Conservation (phyloP, 768 basidiomycete genomes). For the Daedaleopsis nitida region DNA sequence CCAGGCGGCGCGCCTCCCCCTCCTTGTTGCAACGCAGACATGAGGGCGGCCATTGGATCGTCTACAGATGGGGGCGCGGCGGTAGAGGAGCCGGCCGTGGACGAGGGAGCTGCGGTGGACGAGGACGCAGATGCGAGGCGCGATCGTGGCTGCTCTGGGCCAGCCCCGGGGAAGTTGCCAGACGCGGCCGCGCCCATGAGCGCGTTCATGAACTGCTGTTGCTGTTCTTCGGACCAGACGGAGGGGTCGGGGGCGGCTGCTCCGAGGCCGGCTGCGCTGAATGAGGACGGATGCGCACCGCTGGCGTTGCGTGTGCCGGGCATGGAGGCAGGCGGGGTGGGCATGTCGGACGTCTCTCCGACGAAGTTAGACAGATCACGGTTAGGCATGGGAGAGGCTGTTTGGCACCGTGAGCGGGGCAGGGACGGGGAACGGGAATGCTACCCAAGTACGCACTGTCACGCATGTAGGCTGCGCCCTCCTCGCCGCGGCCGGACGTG, state of each 20-base stretch:
- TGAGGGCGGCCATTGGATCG: conserved; percentile 36
- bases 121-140: conserved; percentile 10
- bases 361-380: conserved; percentile 38
- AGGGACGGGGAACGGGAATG: too few species aligned
- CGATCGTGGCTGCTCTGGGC: conserved; percentile 10
- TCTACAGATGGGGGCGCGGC: conserved; percentile 12
- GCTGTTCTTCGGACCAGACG: conserved; percentile 70
- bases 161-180: conserved; percentile 4
- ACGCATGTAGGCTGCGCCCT: conserved; percentile 56
- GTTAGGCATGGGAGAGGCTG: conserved; percentile 37
- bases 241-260: conserved; percentile 49
- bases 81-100: neutral
- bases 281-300: conserved; percentile 22
- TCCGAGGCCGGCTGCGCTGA: conserved; percentile 23
- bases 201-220: conserved; percentile 67
- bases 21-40: conserved; percentile 33
- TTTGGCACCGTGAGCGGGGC: conserved; percentile 27
- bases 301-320: conserved; percentile 17
- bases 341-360: conserved; percentile 38
- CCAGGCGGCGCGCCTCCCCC: conserved; percentile 18
- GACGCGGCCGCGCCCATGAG: conserved; percentile 43
- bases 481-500: conserved; percentile 71
- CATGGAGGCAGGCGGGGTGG: conserved; percentile 26
- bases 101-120: conserved; percentile 4
- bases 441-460: conserved; percentile 41